These are phyloP conservation scores for Russula earlei DNA, from an alignment of 768 basidiomycete species.

Conservation along the genomic window DNA sequence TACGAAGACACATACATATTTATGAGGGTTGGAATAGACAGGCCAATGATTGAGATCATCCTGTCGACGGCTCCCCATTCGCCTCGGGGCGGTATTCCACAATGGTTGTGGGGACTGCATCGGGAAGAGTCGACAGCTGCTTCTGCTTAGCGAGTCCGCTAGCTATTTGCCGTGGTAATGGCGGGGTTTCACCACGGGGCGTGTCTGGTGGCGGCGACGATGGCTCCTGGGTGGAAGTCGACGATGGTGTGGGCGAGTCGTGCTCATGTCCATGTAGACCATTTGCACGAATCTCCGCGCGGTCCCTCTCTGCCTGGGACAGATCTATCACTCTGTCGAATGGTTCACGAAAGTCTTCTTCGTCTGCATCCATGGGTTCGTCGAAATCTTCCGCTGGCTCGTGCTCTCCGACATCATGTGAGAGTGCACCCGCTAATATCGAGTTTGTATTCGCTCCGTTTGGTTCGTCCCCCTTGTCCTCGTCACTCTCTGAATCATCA, in stretches of 20 bases:
- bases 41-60: constrained; percentile 17
- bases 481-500: constrained; percentile 42
- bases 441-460: not conserved
- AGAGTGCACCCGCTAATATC: constrained; percentile 26
- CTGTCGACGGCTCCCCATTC: constrained; percentile 50
- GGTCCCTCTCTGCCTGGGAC: constrained; percentile 28
- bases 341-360: constrained; percentile 18
- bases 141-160: constrained; percentile 34
- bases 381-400: constrained; percentile 50
- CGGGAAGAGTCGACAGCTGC: constrained; percentile 42
- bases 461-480: constrained; percentile 42
- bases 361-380: constrained; percentile 29
- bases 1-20: constrained; percentile 18
- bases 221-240: constrained; percentile 31
- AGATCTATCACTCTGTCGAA: constrained; percentile 26
- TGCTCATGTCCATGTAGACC: constrained; percentile 12
- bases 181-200: constrained; percentile 38
- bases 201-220: constrained; percentile 16
- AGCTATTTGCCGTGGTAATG: constrained; percentile 35
- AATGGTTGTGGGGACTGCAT: constrained; percentile 46
- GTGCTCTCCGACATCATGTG: constrained; percentile 47
- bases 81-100: constrained; percentile 57
- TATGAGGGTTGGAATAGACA: constrained; percentile 10
- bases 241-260: constrained; percentile 16
- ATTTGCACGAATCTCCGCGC: constrained; percentile 20